A percentile compares a stretch with the other conserved stretches of the same genome.
Conservation (phyloP, 2,329 filamentous ascomycete genomes). For the Alternaria incomplexa region DNA sequence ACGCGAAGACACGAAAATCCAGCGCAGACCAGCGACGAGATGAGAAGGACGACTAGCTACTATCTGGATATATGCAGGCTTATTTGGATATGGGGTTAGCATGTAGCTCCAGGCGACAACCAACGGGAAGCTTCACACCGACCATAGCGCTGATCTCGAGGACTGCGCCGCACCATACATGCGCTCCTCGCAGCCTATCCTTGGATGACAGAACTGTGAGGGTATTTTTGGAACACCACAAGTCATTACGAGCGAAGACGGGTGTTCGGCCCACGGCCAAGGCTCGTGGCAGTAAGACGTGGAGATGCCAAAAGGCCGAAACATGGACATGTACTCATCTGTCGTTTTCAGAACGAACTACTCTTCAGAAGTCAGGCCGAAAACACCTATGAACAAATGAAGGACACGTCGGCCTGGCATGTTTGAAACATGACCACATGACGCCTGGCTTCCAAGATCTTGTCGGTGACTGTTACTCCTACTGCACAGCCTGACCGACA, state of each 20-base stretch:
- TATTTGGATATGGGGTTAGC: neutral
- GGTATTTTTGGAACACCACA: neutral
- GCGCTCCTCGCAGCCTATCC: neutral
- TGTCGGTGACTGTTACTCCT: neutral
- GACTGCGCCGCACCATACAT: neutral
- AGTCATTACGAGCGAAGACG: neutral
- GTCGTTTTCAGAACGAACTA: neutral
- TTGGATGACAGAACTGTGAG: neutral
- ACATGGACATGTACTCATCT: slow-evolving; percentile 3
- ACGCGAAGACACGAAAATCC: neutral
- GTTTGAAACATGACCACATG: slow-evolving; percentile 17
- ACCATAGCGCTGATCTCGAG: neutral
- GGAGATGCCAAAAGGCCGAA: neutral
- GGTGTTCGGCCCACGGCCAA: neutral
- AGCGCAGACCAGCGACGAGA: neutral
- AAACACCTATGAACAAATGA: slow-evolving; percentile 9
- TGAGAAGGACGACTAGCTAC: neutral
- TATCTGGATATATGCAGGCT: neutral
- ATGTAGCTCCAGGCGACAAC: neutral
- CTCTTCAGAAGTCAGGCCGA: neutral
- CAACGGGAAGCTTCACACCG: neutral
- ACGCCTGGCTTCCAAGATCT: slow-evolving; percentile 7
- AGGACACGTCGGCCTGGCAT: slow-evolving; percentile 7
- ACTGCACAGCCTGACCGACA: neutral
- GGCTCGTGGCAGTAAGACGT: neutral